Conservation (phyloP, 192 early-diverging fungal genomes). For the Dissophora globulifera region DNA sequence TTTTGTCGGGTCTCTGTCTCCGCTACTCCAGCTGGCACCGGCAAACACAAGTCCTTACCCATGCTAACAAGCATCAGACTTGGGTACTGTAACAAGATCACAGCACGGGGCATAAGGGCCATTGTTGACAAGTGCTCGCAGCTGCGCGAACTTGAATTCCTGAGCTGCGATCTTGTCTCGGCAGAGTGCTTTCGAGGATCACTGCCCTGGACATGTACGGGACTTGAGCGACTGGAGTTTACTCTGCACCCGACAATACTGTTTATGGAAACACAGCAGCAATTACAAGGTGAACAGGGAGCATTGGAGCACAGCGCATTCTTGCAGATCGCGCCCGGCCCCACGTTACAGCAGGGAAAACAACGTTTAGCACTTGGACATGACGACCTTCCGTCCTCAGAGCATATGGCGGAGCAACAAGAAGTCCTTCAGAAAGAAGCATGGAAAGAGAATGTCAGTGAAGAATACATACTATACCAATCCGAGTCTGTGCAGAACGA, state of each 20-base stretch:
- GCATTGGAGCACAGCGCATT: no score
- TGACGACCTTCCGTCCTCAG: no score
- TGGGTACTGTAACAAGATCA: constrained; percentile 40
- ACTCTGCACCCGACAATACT: constrained; percentile 32
- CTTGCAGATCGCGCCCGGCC: no score
- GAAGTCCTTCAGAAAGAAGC: not conserved
- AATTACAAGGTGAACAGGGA: not conserved
- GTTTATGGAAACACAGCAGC: constrained; percentile 1
- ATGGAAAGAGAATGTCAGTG: not conserved
- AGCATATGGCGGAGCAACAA: constrained; percentile 9
- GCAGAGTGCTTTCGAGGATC: constrained; percentile 31
- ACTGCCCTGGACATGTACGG: constrained; percentile 20
- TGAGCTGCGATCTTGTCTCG: constrained; percentile 39
- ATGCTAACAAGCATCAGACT: constrained; percentile 20
- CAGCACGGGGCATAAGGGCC: constrained; percentile 28
- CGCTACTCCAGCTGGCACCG: not conserved
- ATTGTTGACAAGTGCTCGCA: constrained; percentile 24
- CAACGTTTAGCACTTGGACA: no score
- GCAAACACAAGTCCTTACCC: not conserved
- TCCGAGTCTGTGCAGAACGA: constrained; percentile 23
- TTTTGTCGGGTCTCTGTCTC: not conserved
- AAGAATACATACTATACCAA: not conserved
- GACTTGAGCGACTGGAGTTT: constrained; percentile 36
- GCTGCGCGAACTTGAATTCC: constrained; percentile 36
- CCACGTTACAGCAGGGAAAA: no score